These are phyloP conservation scores for Spencermartinsiella ligniputridi DNA, from an alignment of 1,139 yeast species.

Conservation along the genomic window DNA sequence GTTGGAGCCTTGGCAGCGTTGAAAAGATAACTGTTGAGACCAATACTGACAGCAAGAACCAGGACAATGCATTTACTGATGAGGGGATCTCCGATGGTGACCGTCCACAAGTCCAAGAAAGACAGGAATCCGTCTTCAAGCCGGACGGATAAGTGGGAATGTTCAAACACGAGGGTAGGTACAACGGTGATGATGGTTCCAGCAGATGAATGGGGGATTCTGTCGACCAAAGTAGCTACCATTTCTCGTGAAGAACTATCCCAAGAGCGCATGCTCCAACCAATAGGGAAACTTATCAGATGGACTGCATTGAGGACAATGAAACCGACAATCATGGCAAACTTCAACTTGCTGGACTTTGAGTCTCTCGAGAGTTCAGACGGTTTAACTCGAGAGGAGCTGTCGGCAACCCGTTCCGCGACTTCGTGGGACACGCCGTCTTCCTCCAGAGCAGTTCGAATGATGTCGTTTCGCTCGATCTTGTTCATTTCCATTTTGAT, in stretches of 20 bases:
- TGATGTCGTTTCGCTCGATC: conserved; percentile 78
- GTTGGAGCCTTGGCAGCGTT: conserved; percentile 33
- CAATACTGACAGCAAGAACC: conserved; percentile 69
- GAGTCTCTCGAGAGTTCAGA: conserved; percentile 22
- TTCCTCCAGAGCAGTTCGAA: conserved; percentile 83
- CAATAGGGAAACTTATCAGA: conserved; percentile 46
- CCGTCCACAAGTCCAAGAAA: conserved; percentile 54
- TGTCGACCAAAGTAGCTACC: conserved; percentile 8
- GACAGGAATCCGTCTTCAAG: conserved; percentile 60
- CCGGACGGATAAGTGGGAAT: conserved; percentile 58
- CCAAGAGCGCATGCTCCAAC: conserved; percentile 9
- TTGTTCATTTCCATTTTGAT: conserved; percentile 86
- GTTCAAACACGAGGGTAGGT: conserved; percentile 65
- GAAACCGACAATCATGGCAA: conserved; percentile 63
- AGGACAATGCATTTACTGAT: conserved; percentile 74
- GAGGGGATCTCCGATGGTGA: conserved; percentile 76
- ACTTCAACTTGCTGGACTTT: conserved; percentile 56
- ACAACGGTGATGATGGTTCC: conserved; percentile 64
- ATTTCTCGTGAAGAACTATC: conserved; percentile 6
- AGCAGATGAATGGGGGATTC: conserved; percentile 22
- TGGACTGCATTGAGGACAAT: conserved; percentile 58
- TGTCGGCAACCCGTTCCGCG: conserved; percentile 63
- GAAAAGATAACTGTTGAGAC: conserved; percentile 77
- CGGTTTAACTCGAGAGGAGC: conserved; percentile 6
- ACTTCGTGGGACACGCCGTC: conserved; percentile 79